Evolutionary conservation across 2,329 filamentous ascomycete genomes (phyloP).

Genomic region (Phialophora macrospora): DNA sequence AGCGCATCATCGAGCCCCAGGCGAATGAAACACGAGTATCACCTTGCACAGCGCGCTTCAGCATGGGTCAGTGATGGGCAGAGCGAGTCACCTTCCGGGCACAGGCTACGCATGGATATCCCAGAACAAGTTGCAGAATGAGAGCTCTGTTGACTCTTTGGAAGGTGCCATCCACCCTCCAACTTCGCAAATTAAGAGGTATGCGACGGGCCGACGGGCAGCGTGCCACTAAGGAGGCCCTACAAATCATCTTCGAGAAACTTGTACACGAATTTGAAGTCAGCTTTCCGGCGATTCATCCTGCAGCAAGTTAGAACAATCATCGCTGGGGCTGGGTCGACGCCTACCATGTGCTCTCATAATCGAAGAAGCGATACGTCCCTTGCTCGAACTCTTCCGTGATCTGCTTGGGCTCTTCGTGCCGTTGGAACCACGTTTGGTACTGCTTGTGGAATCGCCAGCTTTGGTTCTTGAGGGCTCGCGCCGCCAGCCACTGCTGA

Average conservation of each 20-base stretch:
- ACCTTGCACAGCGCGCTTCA: slow-evolving; percentile 7
- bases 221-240: slow-evolving; percentile 20
- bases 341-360: slow-evolving; percentile 95
- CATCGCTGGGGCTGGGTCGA: slow-evolving; percentile 26
- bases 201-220: slow-evolving; percentile 27
- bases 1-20: not conserved
- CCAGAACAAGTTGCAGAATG: slow-evolving; percentile 11
- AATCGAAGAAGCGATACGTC: slow-evolving; percentile 99
- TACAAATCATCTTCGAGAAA: slow-evolving; percentile 92
- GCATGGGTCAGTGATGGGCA: not conserved
- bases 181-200: slow-evolving; percentile 12
- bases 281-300: slow-evolving; percentile 98
- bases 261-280: slow-evolving; percentile 98
- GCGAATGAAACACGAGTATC: slow-evolving; percentile 14
- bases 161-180: slow-evolving; percentile 2
- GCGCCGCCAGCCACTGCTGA: slow-evolving; percentile 92
- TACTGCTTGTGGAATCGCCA: slow-evolving; percentile 99
- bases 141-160: slow-evolving; percentile 23
- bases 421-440: slow-evolving; percentile 98
- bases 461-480: slow-evolving; percentile 96
- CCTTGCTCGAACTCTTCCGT: slow-evolving; percentile 99
- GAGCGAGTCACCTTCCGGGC: not conserved
- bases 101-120: not conserved
- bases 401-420: slow-evolving; percentile 97
- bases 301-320: slow-evolving; percentile 54